These are phyloP conservation scores for Cyclotella baltica DNA, from an alignment of 108 stramenopile species.

Conservation along the genomic window DNA sequence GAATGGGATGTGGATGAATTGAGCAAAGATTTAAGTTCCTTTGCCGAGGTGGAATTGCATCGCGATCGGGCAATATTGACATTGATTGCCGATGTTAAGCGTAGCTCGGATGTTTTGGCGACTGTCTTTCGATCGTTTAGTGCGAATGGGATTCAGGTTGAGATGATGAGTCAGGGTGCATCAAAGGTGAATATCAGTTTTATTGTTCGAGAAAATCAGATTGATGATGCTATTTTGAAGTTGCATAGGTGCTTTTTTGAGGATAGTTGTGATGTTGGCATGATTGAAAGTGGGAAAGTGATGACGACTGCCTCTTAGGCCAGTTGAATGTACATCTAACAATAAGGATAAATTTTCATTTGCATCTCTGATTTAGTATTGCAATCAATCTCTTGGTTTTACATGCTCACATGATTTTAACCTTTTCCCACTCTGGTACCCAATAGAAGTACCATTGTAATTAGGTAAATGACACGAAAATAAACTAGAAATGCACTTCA, in stretches of 20 bases:
- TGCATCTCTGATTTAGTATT: no score
- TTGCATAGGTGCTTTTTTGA: slow-evolving; percentile 93
- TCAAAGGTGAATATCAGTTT: slow-evolving; percentile 97
- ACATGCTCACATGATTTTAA: no score
- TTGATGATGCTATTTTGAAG: slow-evolving; percentile 77
- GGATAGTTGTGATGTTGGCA: slow-evolving; percentile 62
- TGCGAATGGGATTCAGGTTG: slow-evolving; percentile 79
- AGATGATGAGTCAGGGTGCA: slow-evolving; percentile 95
- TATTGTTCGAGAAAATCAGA: slow-evolving; percentile 74
- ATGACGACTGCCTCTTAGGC: no score
- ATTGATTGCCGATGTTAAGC: slow-evolving; percentile 91
- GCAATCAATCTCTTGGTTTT: no score
- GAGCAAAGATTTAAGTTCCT: slow-evolving; percentile 59
- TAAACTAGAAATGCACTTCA: no score
- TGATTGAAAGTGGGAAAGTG: slow-evolving; percentile 40
- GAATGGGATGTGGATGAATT: slow-evolving; percentile 54
- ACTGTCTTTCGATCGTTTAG: slow-evolving; percentile 92
- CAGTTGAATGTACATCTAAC: no score
- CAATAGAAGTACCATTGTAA: no score
- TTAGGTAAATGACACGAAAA: no score
- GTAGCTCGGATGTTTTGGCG: slow-evolving; percentile 91
- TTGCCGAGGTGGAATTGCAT: slow-evolving; percentile 78
- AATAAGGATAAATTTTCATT: no score
- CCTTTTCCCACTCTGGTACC: no score
- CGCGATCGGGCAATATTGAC: slow-evolving; percentile 85